phyloP scores from a whole-genome alignment of 2,329 filamentous ascomycete species.

The Trichoderma oligosporum region DNA sequence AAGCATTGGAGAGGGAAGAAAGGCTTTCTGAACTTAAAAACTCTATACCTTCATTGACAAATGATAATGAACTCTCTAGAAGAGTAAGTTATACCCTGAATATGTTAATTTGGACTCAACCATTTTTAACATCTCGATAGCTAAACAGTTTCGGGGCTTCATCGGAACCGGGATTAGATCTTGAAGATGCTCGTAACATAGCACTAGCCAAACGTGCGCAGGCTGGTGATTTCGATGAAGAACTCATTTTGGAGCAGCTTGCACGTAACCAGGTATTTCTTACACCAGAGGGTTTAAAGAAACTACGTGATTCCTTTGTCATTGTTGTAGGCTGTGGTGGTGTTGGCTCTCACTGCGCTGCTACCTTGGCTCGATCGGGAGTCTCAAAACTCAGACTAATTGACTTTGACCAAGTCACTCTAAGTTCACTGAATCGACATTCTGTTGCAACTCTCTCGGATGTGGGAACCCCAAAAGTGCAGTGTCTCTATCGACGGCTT shows the following conservation, averaged over 20 bases:
- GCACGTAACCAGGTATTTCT: conserved; percentile 91
- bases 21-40: conserved; percentile 55
- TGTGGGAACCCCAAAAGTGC: conserved; percentile 88
- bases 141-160: conserved; percentile 59
- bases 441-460: conserved; percentile 91
- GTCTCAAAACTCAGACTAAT: conserved; percentile 84
- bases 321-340: conserved; percentile 91
- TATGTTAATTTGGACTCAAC: neutral
- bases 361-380: conserved; percentile 82
- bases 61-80: conserved; percentile 23
- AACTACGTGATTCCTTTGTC: conserved; percentile 77
- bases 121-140: conserved; percentile 35
- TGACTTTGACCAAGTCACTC: conserved; percentile 95
- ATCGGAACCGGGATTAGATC: conserved; percentile 45
- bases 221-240: conserved; percentile 63
- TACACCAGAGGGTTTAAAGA: conserved; percentile 72
- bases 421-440: conserved; percentile 93
- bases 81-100: conserved; percentile 23
- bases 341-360: conserved; percentile 86
- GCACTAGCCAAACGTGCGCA: conserved; percentile 58
- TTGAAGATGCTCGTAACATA: conserved; percentile 59
- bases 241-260: conserved; percentile 89
- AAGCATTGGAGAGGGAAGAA: conserved; percentile 54
- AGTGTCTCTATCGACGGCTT: conserved; percentile 73
- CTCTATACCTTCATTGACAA: conserved; percentile 47